phyloP scores from a whole-genome alignment of 1,284 basidiomycete genomes.

The Ceratobasidium sp. region DNA sequence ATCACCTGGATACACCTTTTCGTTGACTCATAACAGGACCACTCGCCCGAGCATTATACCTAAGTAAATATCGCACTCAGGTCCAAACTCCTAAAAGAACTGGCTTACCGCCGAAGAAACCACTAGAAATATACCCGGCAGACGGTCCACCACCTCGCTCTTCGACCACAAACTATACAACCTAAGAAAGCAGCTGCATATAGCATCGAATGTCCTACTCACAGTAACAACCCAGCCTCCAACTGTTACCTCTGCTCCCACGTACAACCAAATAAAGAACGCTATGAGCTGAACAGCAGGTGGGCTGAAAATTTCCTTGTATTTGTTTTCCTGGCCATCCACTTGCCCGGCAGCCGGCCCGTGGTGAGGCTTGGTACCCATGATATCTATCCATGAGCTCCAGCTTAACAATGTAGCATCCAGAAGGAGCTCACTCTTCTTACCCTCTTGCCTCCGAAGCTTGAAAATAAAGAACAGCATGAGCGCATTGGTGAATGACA shows the following conservation, averaged over 20 bases:
- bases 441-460: conserved; percentile 59
- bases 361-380: background rate
- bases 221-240: conserved; percentile 38
- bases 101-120: conserved; percentile 33
- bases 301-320: conserved; percentile 37
- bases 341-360: background rate
- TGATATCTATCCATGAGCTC: background rate
- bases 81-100: no score
- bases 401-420: background rate
- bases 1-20: conserved; percentile 36
- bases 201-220: background rate
- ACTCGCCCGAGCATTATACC: conserved; percentile 47
- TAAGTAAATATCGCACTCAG: no score
- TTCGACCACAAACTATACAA: conserved; percentile 42
- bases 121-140: conserved; percentile 49
- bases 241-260: conserved; percentile 45
- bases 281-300: conserved; percentile 42
- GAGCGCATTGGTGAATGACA: conserved; percentile 58
- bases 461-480: conserved; percentile 60
- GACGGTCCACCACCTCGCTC: conserved; percentile 48
- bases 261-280: conserved; percentile 43
- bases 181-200: no score
- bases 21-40: conserved; percentile 46
- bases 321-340: conserved; percentile 18
- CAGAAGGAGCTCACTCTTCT: background rate